Percentiles rank a stretch among this genome's conserved stretches.
Evolutionary conservation across 768 basidiomycete genomes (phyloP).

Genomic region (Amanita fuliginea): DNA sequence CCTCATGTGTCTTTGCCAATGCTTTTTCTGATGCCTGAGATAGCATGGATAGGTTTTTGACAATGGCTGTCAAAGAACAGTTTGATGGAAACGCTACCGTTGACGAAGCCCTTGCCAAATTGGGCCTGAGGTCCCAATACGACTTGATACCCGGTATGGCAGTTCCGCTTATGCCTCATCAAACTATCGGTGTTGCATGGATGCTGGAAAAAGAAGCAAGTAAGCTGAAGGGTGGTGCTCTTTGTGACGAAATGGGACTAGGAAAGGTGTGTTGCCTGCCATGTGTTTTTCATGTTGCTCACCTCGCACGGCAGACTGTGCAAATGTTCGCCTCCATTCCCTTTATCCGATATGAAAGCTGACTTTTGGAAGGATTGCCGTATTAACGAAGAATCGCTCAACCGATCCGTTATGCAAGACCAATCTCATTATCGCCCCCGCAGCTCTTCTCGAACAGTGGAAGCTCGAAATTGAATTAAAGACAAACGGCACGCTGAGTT

Average conservation of each 20-base stretch:
- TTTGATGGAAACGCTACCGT: constrained; percentile 53
- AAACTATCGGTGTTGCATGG: constrained; percentile 52
- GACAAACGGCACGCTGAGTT: constrained; percentile 35
- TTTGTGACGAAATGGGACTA: constrained; percentile 50
- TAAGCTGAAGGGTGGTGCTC: constrained; percentile 31
- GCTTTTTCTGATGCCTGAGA: neutral
- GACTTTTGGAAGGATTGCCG: constrained; percentile 36
- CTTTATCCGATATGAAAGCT: neutral
- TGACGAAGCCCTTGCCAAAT: constrained; percentile 39
- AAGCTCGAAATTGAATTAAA: constrained; percentile 48
- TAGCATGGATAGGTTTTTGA: constrained; percentile 44
- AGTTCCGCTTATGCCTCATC: constrained; percentile 57
- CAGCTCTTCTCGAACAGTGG: constrained; percentile 62
- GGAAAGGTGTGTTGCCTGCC: constrained; percentile 33
- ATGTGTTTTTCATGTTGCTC: constrained; percentile 1
- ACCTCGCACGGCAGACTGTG: constrained; percentile 26
- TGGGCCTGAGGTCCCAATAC: constrained; percentile 38
- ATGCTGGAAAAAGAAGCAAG: constrained; percentile 42
- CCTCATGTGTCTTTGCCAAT: neutral
- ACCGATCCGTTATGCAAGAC: constrained; percentile 41
- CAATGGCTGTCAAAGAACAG: constrained; percentile 41
- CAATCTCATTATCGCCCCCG: constrained; percentile 57
- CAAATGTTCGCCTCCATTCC: constrained; percentile 25
- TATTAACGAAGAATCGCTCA: constrained; percentile 43
- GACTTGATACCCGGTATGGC: constrained; percentile 47